Evolutionary conservation across 148 eudicot genomes (phyloP), one percentile per base, ranked within the genome.

Genomic region (Spergularia bocconei): DNA sequence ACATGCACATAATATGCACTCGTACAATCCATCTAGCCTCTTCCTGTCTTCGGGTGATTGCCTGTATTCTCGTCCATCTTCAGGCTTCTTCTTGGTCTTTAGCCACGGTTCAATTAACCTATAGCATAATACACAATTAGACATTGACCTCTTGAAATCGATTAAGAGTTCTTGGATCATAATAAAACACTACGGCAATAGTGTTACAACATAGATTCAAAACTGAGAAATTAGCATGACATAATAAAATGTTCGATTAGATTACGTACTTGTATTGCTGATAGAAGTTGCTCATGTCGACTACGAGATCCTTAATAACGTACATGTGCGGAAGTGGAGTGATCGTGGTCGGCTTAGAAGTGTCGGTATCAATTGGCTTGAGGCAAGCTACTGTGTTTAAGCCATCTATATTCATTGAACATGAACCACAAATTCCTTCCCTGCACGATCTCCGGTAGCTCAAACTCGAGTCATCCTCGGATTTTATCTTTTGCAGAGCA

Each of bases 381-480:
- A 91, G 86, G 69, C 97, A 93, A 4, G 98, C 93, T 51, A 93
- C 93, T 2, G 92, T 91, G 74, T 89, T 93, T 11, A 75, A 76
- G 16, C 97, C 98, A 60, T 91, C 89, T 5, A 93, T 91, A 79
- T 91, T 93, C 97, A 93, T 93, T 0, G 97, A 76, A 74, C 98
- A 91, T 0, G 98, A 91, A 21, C 97, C 97, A 38, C 98, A 93
- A 68, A 89, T 91, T 15, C 98, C 98, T 80, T 93, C 97, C 71
- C 97, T 80, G 39, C 94, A 91, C 7, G 98, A 91, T 78, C 97
- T 84, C 38, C 97, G 81, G 55, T 91, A 91, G 56, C 84, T 88
- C 80, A 91, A 81, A 70, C 71, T 86, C 7, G 92, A 86, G 73
- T 93, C 98, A 0, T 85, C 88, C 68, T 93, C 97, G 5, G 81